Evolutionary conservation across 805 yeast species (phyloP), one percentile per base, ranked within the genome.

Genomic region (Wickerhamiella hasegawae): DNA sequence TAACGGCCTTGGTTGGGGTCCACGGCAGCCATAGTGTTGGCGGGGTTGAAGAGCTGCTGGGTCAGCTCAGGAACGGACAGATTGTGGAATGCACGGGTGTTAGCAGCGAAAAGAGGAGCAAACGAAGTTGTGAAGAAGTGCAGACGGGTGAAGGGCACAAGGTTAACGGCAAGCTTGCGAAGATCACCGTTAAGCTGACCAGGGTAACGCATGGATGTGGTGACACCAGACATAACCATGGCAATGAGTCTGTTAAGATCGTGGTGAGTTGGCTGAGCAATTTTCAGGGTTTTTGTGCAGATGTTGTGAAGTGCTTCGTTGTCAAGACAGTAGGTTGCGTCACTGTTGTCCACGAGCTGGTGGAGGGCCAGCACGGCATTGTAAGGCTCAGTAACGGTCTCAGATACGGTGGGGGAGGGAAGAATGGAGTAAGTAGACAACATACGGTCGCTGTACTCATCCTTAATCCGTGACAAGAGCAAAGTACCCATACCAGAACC

Each of bases 401-500:
- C 95, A 24, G 90, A 76, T 32, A 78, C 83, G 59, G 79, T 79
- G 48, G 94, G 94, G 32, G 93, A 78, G 34, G 95, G 96, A 45
- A 84, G 76, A 40, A 84, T 94, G n/a, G 94, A 83, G 55, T 81
- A 85, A 20, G 95, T 84, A 22, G 95, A 92, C 78, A 84, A 75
- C 94, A 84, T 85, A 64, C 94, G 75, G 60, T 84, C 95, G 38
- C 90, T 92, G 54, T 77, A 84, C 57, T 85, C 95, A 57, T 84
- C 95, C 59, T 87, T 73, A 50, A 84, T 79, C 54, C 77, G 76
- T 36, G 90, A 73, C 52, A 85, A 72, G 55, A 84, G 66, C 46
- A 84, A 65, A 31, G 95, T 84, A 54, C 96, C 96, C 84, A 84
- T 76, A 60, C 96, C 96, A 28, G 94, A 80, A 55, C 96, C 96